Evolutionary conservation across 306 rosid genomes (phyloP).

Genomic region (Glycine tomentella): DNA sequence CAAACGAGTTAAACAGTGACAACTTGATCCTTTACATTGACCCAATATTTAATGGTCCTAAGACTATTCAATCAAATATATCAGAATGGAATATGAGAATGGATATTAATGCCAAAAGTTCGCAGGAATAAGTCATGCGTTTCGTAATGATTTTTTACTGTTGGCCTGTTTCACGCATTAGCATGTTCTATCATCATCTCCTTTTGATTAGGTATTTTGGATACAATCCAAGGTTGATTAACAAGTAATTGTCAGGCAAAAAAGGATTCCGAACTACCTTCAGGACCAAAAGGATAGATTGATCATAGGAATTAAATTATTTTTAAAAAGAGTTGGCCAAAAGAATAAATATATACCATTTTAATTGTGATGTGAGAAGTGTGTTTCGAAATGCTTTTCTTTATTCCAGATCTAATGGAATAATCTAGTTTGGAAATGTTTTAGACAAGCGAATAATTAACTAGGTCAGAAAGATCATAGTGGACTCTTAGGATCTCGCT

Average conservation of each 20-base stretch:
- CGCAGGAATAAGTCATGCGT: constrained; percentile 27
- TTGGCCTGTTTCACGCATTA: not conserved
- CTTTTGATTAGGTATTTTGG: constrained; percentile 11
- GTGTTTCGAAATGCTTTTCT: constrained; percentile 34
- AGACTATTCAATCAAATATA: constrained; percentile 38
- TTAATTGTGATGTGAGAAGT: constrained; percentile 35
- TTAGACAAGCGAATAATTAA: constrained; percentile 57
- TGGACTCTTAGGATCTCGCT: constrained; percentile 53
- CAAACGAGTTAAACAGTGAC: constrained; percentile 35
- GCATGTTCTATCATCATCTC: constrained; percentile 11
- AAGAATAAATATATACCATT: constrained; percentile 32
- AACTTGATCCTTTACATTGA: constrained; percentile 46
- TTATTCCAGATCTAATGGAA: constrained; percentile 51
- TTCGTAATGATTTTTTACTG: not conserved
- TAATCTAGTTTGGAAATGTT: constrained; percentile 42
- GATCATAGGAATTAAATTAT: constrained; percentile 18
- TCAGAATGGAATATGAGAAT: constrained; percentile 29
- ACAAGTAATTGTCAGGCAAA: constrained; percentile 17
- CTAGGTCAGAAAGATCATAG: constrained; percentile 42
- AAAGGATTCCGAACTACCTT: constrained; percentile 36
- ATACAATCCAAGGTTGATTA: constrained; percentile 18
- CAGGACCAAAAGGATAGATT: constrained; percentile 8
- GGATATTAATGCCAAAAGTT: constrained; percentile 50
- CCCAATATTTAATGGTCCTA: constrained; percentile 37
- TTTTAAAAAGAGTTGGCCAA: constrained; percentile 38